Percentiles rank a stretch among this genome's conserved stretches.
Conservation (phyloP, 805 yeast species). For the Ogataea salicorniae region DNA sequence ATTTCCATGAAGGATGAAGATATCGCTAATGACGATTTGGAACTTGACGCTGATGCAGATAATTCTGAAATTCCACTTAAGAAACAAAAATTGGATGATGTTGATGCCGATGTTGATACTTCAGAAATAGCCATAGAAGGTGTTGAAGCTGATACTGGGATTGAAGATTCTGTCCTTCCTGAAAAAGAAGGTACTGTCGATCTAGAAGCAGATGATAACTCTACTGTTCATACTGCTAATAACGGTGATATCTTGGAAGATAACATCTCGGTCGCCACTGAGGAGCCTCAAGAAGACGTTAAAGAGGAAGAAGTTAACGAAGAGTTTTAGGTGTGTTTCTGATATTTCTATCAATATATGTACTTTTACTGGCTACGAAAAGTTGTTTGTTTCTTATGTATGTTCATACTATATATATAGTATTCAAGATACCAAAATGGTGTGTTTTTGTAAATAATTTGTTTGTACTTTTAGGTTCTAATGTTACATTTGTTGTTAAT, state of each 20-base stretch:
- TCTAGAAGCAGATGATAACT: not conserved
- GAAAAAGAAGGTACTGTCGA: not conserved
- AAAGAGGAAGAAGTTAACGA: constrained; percentile 4
- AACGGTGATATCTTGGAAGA: not conserved
- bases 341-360: too few relatives aligned
- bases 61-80: not conserved
- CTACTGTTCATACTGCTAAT: not conserved
- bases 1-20: constrained; percentile 2
- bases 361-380: too few relatives aligned
- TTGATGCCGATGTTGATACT: constrained; percentile 4
- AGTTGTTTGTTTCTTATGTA: too few relatives aligned
- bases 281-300: constrained; percentile 1
- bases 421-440: too few relatives aligned
- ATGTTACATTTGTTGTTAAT: not conserved
- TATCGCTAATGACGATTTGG: constrained; percentile 3
- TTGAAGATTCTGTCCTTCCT: too few relatives aligned
- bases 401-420: too few relatives aligned
- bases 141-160: not conserved
- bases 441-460: not conserved
- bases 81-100: not conserved
- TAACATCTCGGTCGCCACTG: not conserved
- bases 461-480: not conserved
- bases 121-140: constrained; percentile 1
- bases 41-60: constrained; percentile 2
- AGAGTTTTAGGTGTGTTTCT: too few relatives aligned